Conservation (phyloP, 2,329 filamentous ascomycete species). For the Colletotrichum coccodes region DNA sequence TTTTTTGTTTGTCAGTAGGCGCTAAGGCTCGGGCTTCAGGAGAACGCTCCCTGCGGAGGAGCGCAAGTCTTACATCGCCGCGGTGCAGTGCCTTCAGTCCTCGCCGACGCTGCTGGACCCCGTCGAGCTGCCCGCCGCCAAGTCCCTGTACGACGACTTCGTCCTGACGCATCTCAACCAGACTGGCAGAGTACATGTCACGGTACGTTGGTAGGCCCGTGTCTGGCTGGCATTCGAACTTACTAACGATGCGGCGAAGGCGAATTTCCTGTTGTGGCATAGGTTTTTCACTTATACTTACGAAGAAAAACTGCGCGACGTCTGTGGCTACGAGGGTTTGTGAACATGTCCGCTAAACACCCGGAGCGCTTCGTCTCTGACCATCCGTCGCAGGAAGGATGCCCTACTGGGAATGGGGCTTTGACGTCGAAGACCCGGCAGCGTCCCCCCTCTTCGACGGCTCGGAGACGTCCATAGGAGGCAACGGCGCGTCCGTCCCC, state of each 20-base stretch:
- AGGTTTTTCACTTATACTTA: slow-evolving; percentile 17
- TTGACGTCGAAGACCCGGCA: slow-evolving; percentile 38
- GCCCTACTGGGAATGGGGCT: slow-evolving; percentile 27
- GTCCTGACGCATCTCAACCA: slow-evolving; percentile 32
- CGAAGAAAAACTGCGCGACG: slow-evolving; percentile 25
- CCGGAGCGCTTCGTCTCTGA: background rate
- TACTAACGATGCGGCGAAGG: background rate
- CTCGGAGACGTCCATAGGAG: slow-evolving; percentile 47
- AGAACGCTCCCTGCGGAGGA: slow-evolving; percentile 34
- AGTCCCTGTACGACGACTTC: slow-evolving; percentile 33
- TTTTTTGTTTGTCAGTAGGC: too few species aligned
- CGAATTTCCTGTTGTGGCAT: slow-evolving; percentile 28
- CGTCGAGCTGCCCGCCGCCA: slow-evolving; percentile 29
- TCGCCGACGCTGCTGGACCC: slow-evolving; percentile 28
- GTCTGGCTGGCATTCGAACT: background rate
- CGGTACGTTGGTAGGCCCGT: background rate
- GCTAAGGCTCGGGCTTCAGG: slow-evolving; percentile 19
- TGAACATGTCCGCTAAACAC: background rate
- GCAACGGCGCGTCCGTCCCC: slow-evolving; percentile 46
- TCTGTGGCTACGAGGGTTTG: slow-evolving; percentile 34
- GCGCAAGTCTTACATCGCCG: slow-evolving; percentile 37
- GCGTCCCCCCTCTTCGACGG: slow-evolving; percentile 51
- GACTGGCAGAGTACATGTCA: slow-evolving; percentile 23
- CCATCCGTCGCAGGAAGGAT: slow-evolving; percentile 4
- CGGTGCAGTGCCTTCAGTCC: slow-evolving; percentile 38